Evolutionary conservation across 352 stramenopile species (phyloP), one percentile per base, ranked within the genome.

Genomic region (Peronospora belbahrii): DNA sequence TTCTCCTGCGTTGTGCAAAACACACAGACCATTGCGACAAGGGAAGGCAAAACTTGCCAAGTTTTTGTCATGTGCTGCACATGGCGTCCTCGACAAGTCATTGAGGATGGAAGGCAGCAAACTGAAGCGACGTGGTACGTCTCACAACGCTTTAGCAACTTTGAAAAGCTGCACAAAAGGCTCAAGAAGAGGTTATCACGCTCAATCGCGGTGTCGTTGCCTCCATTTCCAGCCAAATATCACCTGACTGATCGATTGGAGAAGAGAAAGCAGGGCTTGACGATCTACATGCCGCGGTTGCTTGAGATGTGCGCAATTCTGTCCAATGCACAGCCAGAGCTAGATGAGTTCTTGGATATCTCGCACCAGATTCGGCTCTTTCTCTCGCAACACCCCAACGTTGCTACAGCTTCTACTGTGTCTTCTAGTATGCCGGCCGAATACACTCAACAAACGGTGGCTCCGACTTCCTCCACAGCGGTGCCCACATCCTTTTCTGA

Each of bases 101-200:
- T 4, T 14, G 36, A 52, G n/a, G 30, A 30, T 25, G 10, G 15
- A 6, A 39, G 3, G 19, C 34, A 38, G 19, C 50, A 52, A 14
- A 19, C 17, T 14, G 22, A 55, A 32, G 47, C 59, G 15, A 70
- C 48, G 10, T 73, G 63, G 63, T 70, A 62, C 31, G 63, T 73
- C 15, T 73, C 63, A 15, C 63, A 73, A 53, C 63, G 63, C 39
- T 73, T 73, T 44, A 67, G 59, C 34, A 58, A 69, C n/a, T 73
- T 73, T 35, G 63, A 73, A 44, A 46, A 34, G 27, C 45, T 73
- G 48, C 59, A 73, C 39, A 63, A 67, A 30, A 42, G 35, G 22
- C 33, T 73, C 8, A 65, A 62, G 25, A 56, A 42, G 42, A 61
- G 43, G 13, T 36, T 69, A 13, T 17, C 54, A n/a, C 54, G 40